These are phyloP conservation scores for Scedosporium apiospermum DNA, from an alignment of 2,329 filamentous ascomycete genomes.

Conservation along the genomic window DNA sequence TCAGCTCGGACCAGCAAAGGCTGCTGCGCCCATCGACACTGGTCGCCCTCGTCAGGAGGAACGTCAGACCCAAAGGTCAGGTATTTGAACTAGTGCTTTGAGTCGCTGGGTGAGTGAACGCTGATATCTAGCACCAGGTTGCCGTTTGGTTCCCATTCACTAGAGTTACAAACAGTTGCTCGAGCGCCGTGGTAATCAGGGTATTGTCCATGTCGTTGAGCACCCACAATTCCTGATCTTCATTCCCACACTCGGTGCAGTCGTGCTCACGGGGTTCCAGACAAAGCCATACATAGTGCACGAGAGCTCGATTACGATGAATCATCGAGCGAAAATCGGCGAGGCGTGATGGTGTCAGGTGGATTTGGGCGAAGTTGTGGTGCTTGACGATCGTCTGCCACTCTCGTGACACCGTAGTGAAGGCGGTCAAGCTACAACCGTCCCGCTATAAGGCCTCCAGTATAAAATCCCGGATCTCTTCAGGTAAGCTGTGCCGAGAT, in stretches of 20 bases:
- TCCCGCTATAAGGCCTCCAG: conserved; percentile 6
- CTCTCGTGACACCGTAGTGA: conserved; percentile 20
- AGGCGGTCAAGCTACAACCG: conserved; percentile 13
- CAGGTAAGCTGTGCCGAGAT: not conserved
- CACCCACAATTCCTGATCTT: conserved; percentile 11
- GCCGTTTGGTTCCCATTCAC: conserved; percentile 20
- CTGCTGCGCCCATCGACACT: not conserved
- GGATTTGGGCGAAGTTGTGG: conserved; percentile 20
- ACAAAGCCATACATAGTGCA: conserved; percentile 20
- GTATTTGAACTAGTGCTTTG: conserved; percentile 26
- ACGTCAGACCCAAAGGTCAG: conserved; percentile 15
- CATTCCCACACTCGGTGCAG: conserved; percentile 12
- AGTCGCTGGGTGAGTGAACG: conserved; percentile 26
- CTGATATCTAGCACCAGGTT: conserved; percentile 26
- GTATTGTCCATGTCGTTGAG: not conserved
- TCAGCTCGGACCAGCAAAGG: not conserved
- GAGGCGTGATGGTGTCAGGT: conserved; percentile 18
- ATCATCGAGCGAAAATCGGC: conserved; percentile 17
- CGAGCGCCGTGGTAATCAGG: conserved; percentile 18
- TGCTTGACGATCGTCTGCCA: conserved; percentile 20
- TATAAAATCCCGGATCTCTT: not conserved
- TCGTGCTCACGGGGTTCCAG: conserved; percentile 17
- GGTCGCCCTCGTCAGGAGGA: conserved; percentile 7
- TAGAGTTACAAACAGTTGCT: conserved; percentile 21
- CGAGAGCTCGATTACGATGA: conserved; percentile 18